A percentile compares a stretch with the other conserved stretches of the same genome.
Conservation (phyloP, 202 grass and related monocot species). For the Bolboschoenoplectus hybrid region DNA sequence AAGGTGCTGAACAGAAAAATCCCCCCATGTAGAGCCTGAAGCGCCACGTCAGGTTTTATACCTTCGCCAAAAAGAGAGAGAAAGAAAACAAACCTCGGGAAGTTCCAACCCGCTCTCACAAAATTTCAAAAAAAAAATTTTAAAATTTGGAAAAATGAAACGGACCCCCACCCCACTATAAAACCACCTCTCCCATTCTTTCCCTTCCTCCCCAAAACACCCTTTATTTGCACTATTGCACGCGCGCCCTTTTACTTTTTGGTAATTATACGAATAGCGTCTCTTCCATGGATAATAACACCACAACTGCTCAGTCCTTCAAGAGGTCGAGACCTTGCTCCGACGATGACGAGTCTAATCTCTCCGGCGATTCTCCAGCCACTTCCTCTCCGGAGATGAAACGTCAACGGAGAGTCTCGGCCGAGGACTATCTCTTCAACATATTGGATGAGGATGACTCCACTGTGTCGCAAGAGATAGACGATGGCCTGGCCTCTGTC, state of each 20-base stretch:
- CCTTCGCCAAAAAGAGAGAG: neutral
- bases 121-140: neutral
- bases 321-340: conserved; percentile 15
- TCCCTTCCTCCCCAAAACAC: conserved; percentile 56
- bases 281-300: conserved; percentile 43
- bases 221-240: conserved; percentile 46
- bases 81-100: neutral
- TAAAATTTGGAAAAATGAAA: neutral
- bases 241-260: neutral
- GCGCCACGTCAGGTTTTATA: conserved; percentile 21
- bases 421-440: conserved; percentile 56
- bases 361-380: conserved; percentile 24
- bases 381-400: conserved; percentile 24
- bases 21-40: neutral
- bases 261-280: too few species aligned
- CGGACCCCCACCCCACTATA: conserved; percentile 51
- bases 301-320: neutral
- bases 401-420: neutral
- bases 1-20: neutral
- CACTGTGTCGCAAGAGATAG: conserved; percentile 36
- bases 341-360: conserved; percentile 3
- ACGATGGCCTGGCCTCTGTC: conserved; percentile 73
- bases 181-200: conserved; percentile 47
- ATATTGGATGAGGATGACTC: conserved; percentile 65
- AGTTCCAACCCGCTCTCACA: neutral